Percentiles rank a stretch among this genome's conserved stretches.
Conservation (phyloP, 495 filamentous ascomycete genomes). For the Pyrenula massariospora region DNA sequence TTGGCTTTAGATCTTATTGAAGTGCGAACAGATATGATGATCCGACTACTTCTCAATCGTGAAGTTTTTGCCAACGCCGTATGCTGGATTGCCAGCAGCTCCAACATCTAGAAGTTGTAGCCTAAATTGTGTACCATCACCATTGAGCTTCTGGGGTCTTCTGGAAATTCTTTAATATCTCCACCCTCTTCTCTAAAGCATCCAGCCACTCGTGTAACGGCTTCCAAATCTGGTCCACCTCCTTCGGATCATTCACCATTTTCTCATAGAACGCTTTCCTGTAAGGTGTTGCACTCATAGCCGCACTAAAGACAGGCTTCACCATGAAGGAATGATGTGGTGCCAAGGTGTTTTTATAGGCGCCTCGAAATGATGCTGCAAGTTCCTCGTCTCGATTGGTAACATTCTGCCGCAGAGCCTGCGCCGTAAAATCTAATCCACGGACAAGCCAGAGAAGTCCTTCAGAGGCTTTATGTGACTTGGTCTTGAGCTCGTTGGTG, state of each 20-base stretch:
- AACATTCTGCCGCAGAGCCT: slow-evolving; percentile 70
- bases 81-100: too few relatives aligned
- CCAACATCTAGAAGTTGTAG: too few relatives aligned
- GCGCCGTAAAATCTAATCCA: slow-evolving; percentile 82
- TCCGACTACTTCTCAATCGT: not conserved
- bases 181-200: slow-evolving; percentile 62
- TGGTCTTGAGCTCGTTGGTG: slow-evolving; percentile 72
- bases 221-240: slow-evolving; percentile 36
- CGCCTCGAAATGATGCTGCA: slow-evolving; percentile 68
- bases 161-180: slow-evolving; percentile 65
- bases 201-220: slow-evolving; percentile 58
- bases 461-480: slow-evolving; percentile 76
- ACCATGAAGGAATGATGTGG: slow-evolving; percentile 78
- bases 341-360: slow-evolving; percentile 79
- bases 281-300: slow-evolving; percentile 88
- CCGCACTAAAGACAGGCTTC: slow-evolving; percentile 80
- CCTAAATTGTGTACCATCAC: too few relatives aligned
- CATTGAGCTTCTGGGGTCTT: slow-evolving; percentile 58
- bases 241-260: slow-evolving; percentile 48
- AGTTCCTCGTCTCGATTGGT: slow-evolving; percentile 59
- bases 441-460: slow-evolving; percentile 83
- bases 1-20: slow-evolving; percentile 16
- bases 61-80: too few relatives aligned
- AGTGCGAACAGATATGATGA: not conserved
- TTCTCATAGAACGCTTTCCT: slow-evolving; percentile 82